Percentiles rank a stretch among this genome's conserved stretches.
These are phyloP conservation scores for Kurtzmaniella cleridarum DNA, from an alignment of 805 yeast genomes.

Conservation along the genomic window DNA sequence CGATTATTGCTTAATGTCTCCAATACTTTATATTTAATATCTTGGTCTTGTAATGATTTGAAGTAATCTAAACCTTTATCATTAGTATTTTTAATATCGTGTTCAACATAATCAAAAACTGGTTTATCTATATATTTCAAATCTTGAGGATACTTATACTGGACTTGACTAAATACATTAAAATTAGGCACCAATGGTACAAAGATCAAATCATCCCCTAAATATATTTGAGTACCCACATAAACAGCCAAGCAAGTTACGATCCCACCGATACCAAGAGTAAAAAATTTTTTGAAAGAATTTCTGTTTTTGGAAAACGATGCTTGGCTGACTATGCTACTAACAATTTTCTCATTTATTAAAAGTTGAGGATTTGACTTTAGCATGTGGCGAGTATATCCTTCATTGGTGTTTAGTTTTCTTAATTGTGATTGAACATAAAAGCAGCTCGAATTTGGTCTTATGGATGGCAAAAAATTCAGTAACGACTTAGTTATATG, in stretches of 20 bases:
- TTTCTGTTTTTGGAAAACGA: background rate
- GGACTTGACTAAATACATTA: slow-evolving; percentile 21
- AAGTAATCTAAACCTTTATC: slow-evolving; percentile 10
- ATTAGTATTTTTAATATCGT: slow-evolving; percentile 9
- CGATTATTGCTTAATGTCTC: slow-evolving; percentile 18
- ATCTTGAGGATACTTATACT: slow-evolving; percentile 20
- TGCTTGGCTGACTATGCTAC: slow-evolving; percentile 1
- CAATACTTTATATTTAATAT: slow-evolving; percentile 22
- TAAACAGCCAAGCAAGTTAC: background rate
- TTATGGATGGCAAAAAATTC: no score
- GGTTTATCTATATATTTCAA: slow-evolving; percentile 21
- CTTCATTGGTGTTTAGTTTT: no score
- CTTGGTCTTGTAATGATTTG: slow-evolving; percentile 13
- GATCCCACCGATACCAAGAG: background rate
- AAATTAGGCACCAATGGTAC: slow-evolving; percentile 21
- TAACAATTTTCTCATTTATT: no score
- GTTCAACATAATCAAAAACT: slow-evolving; percentile 9
- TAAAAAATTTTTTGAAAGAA: background rate
- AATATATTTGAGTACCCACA: slow-evolving; percentile 1
- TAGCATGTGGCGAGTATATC: no score
- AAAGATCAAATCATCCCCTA: slow-evolving; percentile 9
- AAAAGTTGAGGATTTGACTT: no score
- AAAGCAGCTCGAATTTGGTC: no score
- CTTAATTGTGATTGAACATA: no score
- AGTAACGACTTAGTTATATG: no score